A percentile compares a stretch with the other conserved stretches of the same genome.
Evolutionary conservation across 1,284 basidiomycete species (phyloP).

Genomic region (Rhodotorula sp.): DNA sequence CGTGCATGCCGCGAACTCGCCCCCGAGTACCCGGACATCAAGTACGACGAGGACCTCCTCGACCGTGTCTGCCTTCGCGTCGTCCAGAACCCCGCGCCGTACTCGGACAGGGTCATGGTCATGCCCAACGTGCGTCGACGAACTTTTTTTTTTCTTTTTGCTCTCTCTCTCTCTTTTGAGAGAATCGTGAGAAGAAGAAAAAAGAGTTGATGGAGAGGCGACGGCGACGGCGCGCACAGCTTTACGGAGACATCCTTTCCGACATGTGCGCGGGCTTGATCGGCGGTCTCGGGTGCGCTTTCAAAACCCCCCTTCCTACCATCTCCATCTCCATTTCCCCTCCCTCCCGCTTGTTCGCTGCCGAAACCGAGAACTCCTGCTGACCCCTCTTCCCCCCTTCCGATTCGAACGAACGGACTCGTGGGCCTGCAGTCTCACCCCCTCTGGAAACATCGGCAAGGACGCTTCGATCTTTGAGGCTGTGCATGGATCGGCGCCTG

Average conservation of each 20-base stretch:
- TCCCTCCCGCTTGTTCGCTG: background rate
- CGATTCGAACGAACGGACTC: background rate
- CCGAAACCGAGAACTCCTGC: no score
- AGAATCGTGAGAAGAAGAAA: no score
- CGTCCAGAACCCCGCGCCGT: conserved; percentile 89
- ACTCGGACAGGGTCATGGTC: conserved; percentile 97
- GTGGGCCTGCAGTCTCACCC: conserved; percentile 61
- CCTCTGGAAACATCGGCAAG: conserved; percentile 80
- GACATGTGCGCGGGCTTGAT: conserved; percentile 99
- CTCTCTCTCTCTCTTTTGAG: no score
- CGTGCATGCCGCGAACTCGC: conserved; percentile 89
- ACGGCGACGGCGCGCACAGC: conserved; percentile 18
- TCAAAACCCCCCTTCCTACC: no score
- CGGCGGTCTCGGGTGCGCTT: conserved; percentile 70
- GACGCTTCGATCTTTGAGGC: conserved; percentile 99
- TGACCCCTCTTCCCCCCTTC: no score
- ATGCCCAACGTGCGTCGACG: conserved; percentile 81
- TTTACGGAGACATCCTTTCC: conserved; percentile 80
- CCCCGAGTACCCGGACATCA: conserved; percentile 90
- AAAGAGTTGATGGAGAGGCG: no score
- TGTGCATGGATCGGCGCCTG: conserved; percentile 87
- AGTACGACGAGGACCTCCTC: conserved; percentile 95
- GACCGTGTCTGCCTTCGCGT: conserved; percentile 96
- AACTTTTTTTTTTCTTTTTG: background rate
- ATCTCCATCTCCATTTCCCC: conserved; percentile 47